Conservation (phyloP, 2,329 filamentous ascomycete genomes). For the Scedosporium apiospermum region DNA sequence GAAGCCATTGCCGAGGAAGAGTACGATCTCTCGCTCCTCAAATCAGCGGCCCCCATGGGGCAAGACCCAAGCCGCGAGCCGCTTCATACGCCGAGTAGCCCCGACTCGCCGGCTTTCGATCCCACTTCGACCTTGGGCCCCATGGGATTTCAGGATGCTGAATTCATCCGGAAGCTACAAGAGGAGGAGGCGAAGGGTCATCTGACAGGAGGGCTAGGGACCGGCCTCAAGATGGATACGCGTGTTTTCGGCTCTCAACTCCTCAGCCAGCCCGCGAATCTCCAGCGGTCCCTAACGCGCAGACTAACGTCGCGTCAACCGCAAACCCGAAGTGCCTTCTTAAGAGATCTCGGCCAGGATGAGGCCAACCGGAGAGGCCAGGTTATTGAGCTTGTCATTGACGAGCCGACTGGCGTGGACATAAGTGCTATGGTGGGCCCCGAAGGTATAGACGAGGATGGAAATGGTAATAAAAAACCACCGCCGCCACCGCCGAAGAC, state of each 20-base stretch:
- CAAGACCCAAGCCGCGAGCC: constrained; percentile 22
- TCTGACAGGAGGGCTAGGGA: constrained; percentile 49
- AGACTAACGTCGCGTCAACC: constrained; percentile 28
- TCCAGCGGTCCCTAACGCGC: constrained; percentile 26
- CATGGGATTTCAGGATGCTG: constrained; percentile 31
- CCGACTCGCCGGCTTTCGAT: constrained; percentile 25
- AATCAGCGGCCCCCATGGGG: constrained; percentile 29
- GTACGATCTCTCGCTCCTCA: constrained; percentile 33
- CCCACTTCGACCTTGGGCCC: constrained; percentile 36
- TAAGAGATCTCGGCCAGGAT: constrained; percentile 42
- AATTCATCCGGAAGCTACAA: constrained; percentile 35
- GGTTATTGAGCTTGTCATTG: constrained; percentile 49
- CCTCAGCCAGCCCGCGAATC: constrained; percentile 24
- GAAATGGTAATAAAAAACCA: constrained; percentile 23
- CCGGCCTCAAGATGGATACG: constrained; percentile 38
- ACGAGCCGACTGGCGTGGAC: constrained; percentile 34
- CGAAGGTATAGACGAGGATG: constrained; percentile 11
- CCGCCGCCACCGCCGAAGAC: constrained; percentile 27
- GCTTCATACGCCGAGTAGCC: constrained; percentile 19
- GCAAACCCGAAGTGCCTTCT: constrained; percentile 24
- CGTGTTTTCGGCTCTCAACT: constrained; percentile 42
- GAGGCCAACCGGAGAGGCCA: constrained; percentile 52
- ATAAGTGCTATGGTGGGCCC: constrained; percentile 42
- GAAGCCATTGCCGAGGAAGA: constrained; percentile 28
- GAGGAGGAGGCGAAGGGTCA: constrained; percentile 43